A percentile compares a stretch with the other conserved stretches of the same genome.
Evolutionary conservation across 768 basidiomycete species (phyloP).

Genomic region (Termitomyces sp.): DNA sequence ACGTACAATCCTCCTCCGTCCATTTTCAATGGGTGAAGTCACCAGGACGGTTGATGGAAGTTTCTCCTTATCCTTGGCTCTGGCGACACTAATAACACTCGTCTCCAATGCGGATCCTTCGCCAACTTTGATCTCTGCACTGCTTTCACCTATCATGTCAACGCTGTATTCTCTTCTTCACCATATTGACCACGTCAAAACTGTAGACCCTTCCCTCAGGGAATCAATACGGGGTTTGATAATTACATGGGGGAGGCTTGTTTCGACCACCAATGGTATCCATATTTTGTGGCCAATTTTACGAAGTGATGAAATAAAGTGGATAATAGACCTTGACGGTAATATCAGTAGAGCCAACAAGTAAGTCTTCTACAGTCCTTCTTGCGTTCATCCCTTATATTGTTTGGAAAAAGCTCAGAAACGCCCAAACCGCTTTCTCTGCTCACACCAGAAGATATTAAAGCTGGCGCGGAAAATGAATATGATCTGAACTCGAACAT

Average conservation of each 20-base stretch:
- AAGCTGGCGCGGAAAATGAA: slow-evolving; percentile 37
- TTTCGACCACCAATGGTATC: slow-evolving; percentile 47
- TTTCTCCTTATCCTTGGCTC: slow-evolving; percentile 20
- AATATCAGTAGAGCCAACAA: slow-evolving; percentile 36
- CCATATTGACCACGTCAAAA: slow-evolving; percentile 49
- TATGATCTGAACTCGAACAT: slow-evolving; percentile 50
- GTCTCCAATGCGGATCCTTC: slow-evolving; percentile 79
- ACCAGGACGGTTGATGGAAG: background rate
- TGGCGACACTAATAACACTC: slow-evolving; percentile 52
- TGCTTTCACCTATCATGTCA: slow-evolving; percentile 68
- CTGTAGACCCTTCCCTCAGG: slow-evolving; percentile 61
- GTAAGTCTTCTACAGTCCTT: slow-evolving; percentile 34
- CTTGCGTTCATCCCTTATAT: background rate
- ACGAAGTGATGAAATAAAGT: slow-evolving; percentile 42
- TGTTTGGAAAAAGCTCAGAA: slow-evolving; percentile 17
- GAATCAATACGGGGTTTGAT: slow-evolving; percentile 60
- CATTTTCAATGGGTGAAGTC: slow-evolving; percentile 32
- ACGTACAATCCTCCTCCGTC: slow-evolving; percentile 48
- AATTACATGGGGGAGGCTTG: slow-evolving; percentile 72
- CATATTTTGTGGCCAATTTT: slow-evolving; percentile 60
- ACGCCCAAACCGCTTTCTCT: slow-evolving; percentile 31
- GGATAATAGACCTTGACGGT: slow-evolving; percentile 57
- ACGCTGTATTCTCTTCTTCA: slow-evolving; percentile 62
- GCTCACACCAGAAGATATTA: slow-evolving; percentile 49
- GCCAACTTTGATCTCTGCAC: slow-evolving; percentile 54